Percentiles rank a stretch among this genome's conserved stretches.
These are phyloP conservation scores for Oxytropis ochrocephala DNA, from an alignment of 306 rosid species.

Conservation along the genomic window DNA sequence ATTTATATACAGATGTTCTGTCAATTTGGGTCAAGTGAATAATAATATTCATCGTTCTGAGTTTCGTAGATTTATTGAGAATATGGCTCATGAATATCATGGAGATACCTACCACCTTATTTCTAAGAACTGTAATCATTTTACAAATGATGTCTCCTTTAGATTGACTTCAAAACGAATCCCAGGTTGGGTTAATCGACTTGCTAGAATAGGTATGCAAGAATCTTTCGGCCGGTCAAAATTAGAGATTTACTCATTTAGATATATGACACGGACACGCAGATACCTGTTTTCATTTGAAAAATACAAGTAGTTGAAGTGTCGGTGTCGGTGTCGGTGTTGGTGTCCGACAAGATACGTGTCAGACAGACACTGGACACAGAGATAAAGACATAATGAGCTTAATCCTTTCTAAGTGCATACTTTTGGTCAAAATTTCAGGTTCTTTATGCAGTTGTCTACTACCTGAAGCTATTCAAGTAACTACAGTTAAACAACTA, in stretches of 20 bases:
- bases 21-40: conserved; percentile 44
- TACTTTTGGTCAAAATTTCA: conserved; percentile 31
- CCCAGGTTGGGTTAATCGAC: conserved; percentile 98
- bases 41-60: conserved; percentile 40
- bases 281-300: too few species aligned
- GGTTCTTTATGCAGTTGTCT: conserved; percentile 85
- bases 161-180: conserved; percentile 59
- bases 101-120: conserved; percentile 93
- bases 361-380: too few species aligned
- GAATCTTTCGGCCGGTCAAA: too few species aligned
- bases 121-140: conserved; percentile 91
- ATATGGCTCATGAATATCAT: conserved; percentile 64
- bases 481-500: conserved; percentile 63
- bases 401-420: not conserved
- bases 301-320: too few species aligned
- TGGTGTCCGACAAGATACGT: too few species aligned
- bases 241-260: too few species aligned
- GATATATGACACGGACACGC: too few species aligned
- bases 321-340: too few species aligned
- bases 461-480: conserved; percentile 87
- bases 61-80: conserved; percentile 60
- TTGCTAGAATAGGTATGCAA: conserved; percentile 92
- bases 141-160: conserved; percentile 54
- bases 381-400: too few species aligned
- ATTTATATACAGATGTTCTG: conserved; percentile 55